These are phyloP conservation scores for Flaveria sonorensis DNA, from an alignment of 129 eudicot genomes.

Conservation along the genomic window DNA sequence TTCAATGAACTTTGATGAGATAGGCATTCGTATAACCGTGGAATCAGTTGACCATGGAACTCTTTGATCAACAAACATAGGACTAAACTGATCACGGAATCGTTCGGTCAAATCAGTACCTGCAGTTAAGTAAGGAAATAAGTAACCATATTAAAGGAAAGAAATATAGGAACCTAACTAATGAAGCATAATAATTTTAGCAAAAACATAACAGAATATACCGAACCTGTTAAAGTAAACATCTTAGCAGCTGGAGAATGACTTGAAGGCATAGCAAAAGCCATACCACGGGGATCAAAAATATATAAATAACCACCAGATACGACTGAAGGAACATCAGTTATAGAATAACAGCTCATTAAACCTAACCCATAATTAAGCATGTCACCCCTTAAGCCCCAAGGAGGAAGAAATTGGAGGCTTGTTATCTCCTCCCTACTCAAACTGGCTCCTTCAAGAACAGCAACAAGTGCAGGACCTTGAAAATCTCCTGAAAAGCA, in stretches of 20 bases:
- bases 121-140: constrained; percentile 33
- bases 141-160: not conserved
- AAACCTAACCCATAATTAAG: constrained; percentile 87
- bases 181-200: constrained; percentile 17
- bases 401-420: constrained; percentile 96
- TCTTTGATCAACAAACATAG: constrained; percentile 72
- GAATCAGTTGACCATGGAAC: constrained; percentile 74
- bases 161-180: constrained; percentile 13
- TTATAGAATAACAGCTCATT: constrained; percentile 80
- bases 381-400: constrained; percentile 91
- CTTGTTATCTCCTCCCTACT: constrained; percentile 87
- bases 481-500: constrained; percentile 84
- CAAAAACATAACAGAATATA: constrained; percentile 22
- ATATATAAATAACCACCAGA: constrained; percentile 87
- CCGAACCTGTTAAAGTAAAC: constrained; percentile 76
- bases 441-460: constrained; percentile 87
- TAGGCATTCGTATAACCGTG: constrained; percentile 89
- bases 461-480: constrained; percentile 88
- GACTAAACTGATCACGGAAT: constrained; percentile 89
- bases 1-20: constrained; percentile 62
- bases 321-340: constrained; percentile 77
- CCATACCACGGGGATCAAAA: constrained; percentile 92
- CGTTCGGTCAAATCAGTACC: constrained; percentile 84
- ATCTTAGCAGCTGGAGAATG: constrained; percentile 85
- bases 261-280: constrained; percentile 62